Conservation (phyloP, 768 basidiomycete genomes). For the Agaricus blazei region DNA sequence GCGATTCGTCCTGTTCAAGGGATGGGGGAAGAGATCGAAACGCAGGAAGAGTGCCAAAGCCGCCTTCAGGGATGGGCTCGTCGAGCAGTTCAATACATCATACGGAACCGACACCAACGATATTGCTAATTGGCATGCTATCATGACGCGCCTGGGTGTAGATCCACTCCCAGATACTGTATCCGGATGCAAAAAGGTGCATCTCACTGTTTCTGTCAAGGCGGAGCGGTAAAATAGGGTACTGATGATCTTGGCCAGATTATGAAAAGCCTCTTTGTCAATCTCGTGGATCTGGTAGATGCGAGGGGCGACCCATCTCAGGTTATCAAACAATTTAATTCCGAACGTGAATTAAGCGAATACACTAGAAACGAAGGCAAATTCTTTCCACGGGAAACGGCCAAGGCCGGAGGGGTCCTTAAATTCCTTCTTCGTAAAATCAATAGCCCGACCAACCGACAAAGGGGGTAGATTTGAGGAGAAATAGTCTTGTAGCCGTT, state of each 20-base stretch:
- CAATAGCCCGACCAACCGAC: background rate
- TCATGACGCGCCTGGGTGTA: constrained; percentile 7
- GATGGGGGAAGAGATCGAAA: background rate
- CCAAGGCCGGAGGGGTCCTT: constrained; percentile 4
- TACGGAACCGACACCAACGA: constrained; percentile 11
- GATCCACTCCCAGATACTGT: background rate
- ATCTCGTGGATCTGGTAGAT: constrained; percentile 12
- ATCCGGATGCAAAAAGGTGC: background rate
- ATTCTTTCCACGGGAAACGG: background rate
- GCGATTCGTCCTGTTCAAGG: background rate
- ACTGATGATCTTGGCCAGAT: background rate
- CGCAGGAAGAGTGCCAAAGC: background rate
- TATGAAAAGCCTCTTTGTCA: constrained; percentile 2
- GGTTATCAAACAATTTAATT: background rate
- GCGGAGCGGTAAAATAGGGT: background rate
- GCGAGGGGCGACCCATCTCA: background rate
- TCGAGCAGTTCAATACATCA: constrained; percentile 10
- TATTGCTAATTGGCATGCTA: constrained; percentile 10
- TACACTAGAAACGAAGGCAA: constrained; percentile 4
- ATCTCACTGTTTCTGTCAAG: background rate
- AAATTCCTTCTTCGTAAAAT: constrained; percentile 10
- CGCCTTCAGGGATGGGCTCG: constrained; percentile 4
- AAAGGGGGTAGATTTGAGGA: background rate
- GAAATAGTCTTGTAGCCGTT: too few relatives aligned
- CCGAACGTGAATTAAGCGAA: constrained; percentile 5